Base-by-base conservation (phyloP, 768 basidiomycete genomes). In the Holtermannia corniformis region DNA sequence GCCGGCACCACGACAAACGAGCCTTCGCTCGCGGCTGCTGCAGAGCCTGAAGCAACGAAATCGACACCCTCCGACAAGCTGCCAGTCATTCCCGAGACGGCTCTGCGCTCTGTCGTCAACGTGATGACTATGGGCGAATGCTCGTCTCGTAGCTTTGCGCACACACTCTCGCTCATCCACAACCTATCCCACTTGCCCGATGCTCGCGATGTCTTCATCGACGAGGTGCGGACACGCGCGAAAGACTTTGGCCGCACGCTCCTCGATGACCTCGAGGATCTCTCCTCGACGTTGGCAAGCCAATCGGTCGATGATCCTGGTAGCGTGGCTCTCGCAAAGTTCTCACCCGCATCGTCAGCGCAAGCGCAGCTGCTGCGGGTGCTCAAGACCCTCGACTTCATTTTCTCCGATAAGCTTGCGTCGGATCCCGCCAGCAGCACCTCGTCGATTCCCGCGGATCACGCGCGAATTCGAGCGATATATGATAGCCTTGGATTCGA, bases 91-190 rank as follows among this genome's bases (percentile, higher is more conserved):
- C 89, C 92, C 5, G 81, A 86, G 48, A 70, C 81, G 3, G 83
- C 86, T n/a, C 78, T 97, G 22, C 83, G 87, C 32, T 80, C 91
- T 32, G 89, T 97, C 55, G 90, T 95, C 68, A 97, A 97, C 72
- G 90, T 97, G 61, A 77, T 99, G 57, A 96, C 95, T n/a, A 79
- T 85, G 19, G 95, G 95, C 42, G 95, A 99, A 76, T 97, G 93
- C 67, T 90, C 91, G 21, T 87, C 85, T 41, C 80, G 86, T 26
- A 95, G 92, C n/a, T 99, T 99, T 80, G 85, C 90, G 61, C 84
- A 91, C 67, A 91, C 88, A 40, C 77, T 97, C 41, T 78, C 84
- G 16, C 80, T 96, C 27, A 97, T 99, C 52, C 89, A 93, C 71
- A 83, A 99, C 64, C 76, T 97, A 20, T 92, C 91, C 0, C 80